Evolutionary conservation across 75 land plant species (phyloP).

Genomic region (Picea sitchensis): DNA sequence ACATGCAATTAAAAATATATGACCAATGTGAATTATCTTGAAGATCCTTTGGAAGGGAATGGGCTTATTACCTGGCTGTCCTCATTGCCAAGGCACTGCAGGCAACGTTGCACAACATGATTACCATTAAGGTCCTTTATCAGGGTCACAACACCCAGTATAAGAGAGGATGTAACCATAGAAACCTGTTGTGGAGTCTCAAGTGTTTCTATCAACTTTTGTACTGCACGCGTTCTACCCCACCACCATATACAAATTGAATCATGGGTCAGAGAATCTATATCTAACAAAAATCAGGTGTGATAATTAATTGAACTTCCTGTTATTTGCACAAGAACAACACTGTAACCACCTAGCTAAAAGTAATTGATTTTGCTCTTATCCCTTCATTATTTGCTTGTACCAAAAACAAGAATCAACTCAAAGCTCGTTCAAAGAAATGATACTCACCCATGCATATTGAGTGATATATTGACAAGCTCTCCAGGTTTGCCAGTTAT

Average conservation of each 20-base stretch:
- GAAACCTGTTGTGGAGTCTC: constrained; percentile 52
- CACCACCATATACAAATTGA: background rate
- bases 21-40: background rate
- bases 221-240: constrained; percentile 80
- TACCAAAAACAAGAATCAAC: background rate
- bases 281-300: background rate
- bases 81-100: constrained; percentile 47
- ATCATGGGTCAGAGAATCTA: background rate
- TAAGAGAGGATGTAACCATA: constrained; percentile 43
- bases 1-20: too few relatives aligned
- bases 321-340: constrained; percentile 1
- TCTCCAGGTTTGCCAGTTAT: constrained; percentile 39
- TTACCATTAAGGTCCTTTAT: constrained; percentile 73
- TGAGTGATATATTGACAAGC: constrained; percentile 33
- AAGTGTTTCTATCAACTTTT: constrained; percentile 74
- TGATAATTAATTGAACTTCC: background rate
- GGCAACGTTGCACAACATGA: constrained; percentile 82
- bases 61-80: constrained; percentile 41
- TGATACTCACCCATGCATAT: constrained; percentile 45
- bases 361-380: too few relatives aligned
- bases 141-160: constrained; percentile 48
- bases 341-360: too few relatives aligned
- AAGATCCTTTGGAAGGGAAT: background rate
- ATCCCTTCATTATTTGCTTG: background rate
- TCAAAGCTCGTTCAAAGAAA: constrained; percentile 12